Percentiles rank a stretch among this genome's conserved stretches.
Conservation (phyloP, 805 yeast genomes). For the Candida berthetii region DNA sequence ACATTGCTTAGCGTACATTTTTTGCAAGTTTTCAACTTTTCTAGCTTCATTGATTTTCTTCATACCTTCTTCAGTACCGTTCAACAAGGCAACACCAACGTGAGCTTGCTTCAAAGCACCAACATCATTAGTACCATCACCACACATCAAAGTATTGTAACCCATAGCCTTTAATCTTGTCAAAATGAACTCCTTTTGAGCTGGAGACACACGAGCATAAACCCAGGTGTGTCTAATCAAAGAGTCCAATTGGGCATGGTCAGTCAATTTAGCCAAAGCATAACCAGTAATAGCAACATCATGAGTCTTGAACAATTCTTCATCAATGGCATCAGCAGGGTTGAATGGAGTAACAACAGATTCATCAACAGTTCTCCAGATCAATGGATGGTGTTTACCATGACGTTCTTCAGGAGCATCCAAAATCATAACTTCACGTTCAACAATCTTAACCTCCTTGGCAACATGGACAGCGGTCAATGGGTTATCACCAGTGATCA, state of each 20-base stretch:
- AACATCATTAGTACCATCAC: conserved; percentile 99
- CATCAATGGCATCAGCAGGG: conserved; percentile 50
- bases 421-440: conserved; percentile 76
- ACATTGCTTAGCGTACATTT: conserved; percentile 79
- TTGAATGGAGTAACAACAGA: conserved; percentile 62
- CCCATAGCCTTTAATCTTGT: conserved; percentile 81
- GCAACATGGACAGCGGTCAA: conserved; percentile 98
- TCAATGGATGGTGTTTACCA: conserved; percentile 45
- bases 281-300: conserved; percentile 93
- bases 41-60: conserved; percentile 81
- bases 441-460: conserved; percentile 82
- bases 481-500: conserved; percentile 99
- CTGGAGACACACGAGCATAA: conserved; percentile 94
- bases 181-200: conserved; percentile 89
- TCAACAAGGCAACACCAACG: conserved; percentile 94
- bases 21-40: conserved; percentile 54
- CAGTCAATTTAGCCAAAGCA: conserved; percentile 64
- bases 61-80: conserved; percentile 94
- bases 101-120: conserved; percentile 99
- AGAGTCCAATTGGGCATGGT: conserved; percentile 63
- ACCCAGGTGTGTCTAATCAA: conserved; percentile 91
- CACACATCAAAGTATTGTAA: conserved; percentile 95
- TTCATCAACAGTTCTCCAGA: conserved; percentile 85
- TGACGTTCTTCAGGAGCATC: conserved; percentile 78
- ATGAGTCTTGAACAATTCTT: conserved; percentile 50